Base-by-base conservation (phyloP, 306 rosid genomes). In the Alnus rubra region DNA sequence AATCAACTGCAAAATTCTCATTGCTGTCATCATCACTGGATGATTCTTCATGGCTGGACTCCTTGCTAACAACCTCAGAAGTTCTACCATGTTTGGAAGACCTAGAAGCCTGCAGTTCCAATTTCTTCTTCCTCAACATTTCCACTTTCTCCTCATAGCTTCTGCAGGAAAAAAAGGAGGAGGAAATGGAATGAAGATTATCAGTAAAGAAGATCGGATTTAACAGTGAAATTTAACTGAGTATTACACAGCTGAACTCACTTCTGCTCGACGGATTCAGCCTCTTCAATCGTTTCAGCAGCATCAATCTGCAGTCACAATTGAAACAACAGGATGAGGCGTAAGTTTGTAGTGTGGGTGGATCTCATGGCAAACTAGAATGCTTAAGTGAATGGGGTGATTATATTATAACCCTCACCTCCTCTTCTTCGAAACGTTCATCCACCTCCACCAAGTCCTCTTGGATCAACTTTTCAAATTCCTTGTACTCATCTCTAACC, bases 381-480 rank as follows among this genome's bases (percentile, higher is more conserved):
- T 42, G 78, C 9, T 28, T 6, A 35, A 75, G 11, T 65, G 64
- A 81, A 45, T 42, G 49, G 76, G 16, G 74, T 15, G 80, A 69
- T n/a, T 48, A 74, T 53, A 75, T 79, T 13, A 67, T 54, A 74
- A 42, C 42, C 75, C 53, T 60, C 71, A 95, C 99, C 98, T 95
- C 99, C 63, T 95, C 99, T 84, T 95, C 99, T 82, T 95, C 99
- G 67, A 95, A 28, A 73, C 98, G 96, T 82, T 95, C 64, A 82
- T 95, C 94, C 62, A 91, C 99, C 92, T 91, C 93, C 84, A 73
- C 55, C 96, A 95, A 83, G 87, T 95, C 98, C 77, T 91, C 97
- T 84, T 93, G 97, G 86, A 95, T 95, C 94, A 88, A 79, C 94
- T 95, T 91, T 74, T 95, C 98, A 75, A 90, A 95, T 83, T 92